A percentile compares a stretch with the other conserved stretches of the same genome.
These are phyloP conservation scores for Balamuthia mandrillaris DNA, from an alignment of 208 protist species.

Conservation along the genomic window DNA sequence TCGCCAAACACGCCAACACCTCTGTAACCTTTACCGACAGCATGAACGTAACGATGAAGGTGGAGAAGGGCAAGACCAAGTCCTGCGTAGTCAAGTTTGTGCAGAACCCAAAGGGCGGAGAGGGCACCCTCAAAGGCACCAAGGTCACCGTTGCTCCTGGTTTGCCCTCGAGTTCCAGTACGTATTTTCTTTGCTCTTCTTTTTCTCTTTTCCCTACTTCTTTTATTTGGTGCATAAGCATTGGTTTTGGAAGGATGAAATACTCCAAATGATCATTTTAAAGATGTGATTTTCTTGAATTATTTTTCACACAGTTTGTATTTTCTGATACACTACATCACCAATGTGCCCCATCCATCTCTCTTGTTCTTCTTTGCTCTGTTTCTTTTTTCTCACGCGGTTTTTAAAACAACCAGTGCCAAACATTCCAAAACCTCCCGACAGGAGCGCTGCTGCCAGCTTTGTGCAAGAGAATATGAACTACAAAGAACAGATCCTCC, in stretches of 20 bases:
- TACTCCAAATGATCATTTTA: no score
- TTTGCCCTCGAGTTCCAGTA: neutral
- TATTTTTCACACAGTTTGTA: no score
- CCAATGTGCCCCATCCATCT: no score
- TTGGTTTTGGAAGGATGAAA: neutral
- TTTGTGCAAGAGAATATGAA: neutral
- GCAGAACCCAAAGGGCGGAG: neutral
- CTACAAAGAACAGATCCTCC: neutral
- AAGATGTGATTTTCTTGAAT: no score
- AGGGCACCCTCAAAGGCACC: conserved; percentile 23
- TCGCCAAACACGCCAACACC: conserved; percentile 39
- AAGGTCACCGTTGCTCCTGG: neutral
- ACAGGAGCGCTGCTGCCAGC: neutral
- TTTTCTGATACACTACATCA: no score
- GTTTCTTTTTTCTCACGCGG: no score
- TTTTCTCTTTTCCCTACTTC: neutral
- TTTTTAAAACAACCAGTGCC: no score
- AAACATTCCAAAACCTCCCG: neutral
- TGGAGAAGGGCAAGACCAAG: no score
- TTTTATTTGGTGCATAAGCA: no score
- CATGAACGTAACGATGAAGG: conserved; percentile 51
- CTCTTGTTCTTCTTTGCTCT: no score
- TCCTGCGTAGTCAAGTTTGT: neutral
- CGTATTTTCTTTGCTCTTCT: neutral
- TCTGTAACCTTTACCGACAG: neutral